These are phyloP conservation scores for Penicillium hordei DNA, from an alignment of 2,329 filamentous ascomycete species.

Conservation along the genomic window DNA sequence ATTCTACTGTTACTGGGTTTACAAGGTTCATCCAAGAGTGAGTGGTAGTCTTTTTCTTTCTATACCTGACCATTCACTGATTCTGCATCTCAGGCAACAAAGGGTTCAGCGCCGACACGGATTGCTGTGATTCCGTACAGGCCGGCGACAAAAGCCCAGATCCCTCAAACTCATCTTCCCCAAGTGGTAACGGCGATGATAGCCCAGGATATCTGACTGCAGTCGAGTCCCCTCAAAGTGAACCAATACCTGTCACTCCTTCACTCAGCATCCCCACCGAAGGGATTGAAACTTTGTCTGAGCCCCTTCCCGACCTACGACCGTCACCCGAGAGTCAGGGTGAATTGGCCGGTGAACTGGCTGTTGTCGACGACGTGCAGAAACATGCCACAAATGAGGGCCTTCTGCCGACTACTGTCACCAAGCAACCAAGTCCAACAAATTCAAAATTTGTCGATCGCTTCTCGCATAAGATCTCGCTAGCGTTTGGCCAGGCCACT, in stretches of 20 bases:
- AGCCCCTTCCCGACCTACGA: neutral
- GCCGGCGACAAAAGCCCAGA: neutral
- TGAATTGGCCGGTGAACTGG: neutral
- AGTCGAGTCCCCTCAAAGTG: slow-evolving; percentile 4
- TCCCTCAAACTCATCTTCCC: neutral
- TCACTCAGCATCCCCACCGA: neutral
- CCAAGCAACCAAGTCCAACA: slow-evolving; percentile 23
- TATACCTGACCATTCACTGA: neutral
- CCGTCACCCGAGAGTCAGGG: neutral
- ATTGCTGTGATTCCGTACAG: slow-evolving; percentile 10
- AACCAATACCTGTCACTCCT: slow-evolving; percentile 7
- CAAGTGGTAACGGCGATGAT: neutral
- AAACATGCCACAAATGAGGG: slow-evolving; percentile 3
- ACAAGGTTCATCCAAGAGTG: slow-evolving; percentile 30
- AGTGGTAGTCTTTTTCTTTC: neutral
- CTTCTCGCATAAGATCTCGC: slow-evolving; percentile 40
- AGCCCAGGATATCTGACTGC: neutral
- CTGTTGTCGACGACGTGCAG: neutral
- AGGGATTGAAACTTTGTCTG: neutral
- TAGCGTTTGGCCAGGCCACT: slow-evolving; percentile 42
- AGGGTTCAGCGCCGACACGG: slow-evolving; percentile 11
- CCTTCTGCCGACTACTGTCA: neutral
- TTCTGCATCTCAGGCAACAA: slow-evolving; percentile 17
- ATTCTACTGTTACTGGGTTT: slow-evolving; percentile 39
- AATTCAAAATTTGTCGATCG: slow-evolving; percentile 34